phyloP scores from a whole-genome alignment of 129 eudicot genomes.

The Saposhnikovia divaricata region DNA sequence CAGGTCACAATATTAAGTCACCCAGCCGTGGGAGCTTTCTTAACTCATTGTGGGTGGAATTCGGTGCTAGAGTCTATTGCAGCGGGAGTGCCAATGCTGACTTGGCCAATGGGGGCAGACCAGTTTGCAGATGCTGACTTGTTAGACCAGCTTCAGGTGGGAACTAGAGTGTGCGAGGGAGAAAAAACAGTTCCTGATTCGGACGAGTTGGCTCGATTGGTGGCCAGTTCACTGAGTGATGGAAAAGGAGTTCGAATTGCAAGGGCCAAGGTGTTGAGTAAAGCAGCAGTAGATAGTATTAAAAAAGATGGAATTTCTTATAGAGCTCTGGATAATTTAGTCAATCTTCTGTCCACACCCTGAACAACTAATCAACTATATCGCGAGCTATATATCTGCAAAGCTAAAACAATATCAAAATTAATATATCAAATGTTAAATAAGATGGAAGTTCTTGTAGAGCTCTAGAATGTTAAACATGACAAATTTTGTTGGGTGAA shows the following conservation, averaged over 20 bases:
- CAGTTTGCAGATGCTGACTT: conserved; percentile 47
- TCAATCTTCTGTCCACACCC: neutral
- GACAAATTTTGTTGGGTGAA: no score
- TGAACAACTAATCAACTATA: no score
- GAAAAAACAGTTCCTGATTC: conserved; percentile 29
- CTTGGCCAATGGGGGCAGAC: conserved; percentile 84
- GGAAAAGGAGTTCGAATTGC: conserved; percentile 24
- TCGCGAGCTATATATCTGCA: no score
- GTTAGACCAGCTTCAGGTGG: conserved; percentile 46
- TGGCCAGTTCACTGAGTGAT: conserved; percentile 20
- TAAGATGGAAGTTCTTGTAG: no score
- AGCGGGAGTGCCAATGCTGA: conserved; percentile 53
- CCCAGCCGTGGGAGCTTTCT: conserved; percentile 37
- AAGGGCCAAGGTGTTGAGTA: conserved; percentile 23
- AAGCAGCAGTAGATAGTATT: conserved; percentile 29
- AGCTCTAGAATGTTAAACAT: no score
- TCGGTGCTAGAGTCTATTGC: conserved; percentile 43
- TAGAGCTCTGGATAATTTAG: conserved; percentile 29
- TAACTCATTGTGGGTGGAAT: conserved; percentile 77
- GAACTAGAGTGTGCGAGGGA: conserved; percentile 47
- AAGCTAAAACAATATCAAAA: no score
- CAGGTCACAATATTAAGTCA: conserved; percentile 57
- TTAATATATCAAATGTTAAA: no score
- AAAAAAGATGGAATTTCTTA: conserved; percentile 40
- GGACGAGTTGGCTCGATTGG: conserved; percentile 29